These are phyloP conservation scores for Hondaea fermentalgiana DNA, from an alignment of 108 stramenopile genomes.

Conservation along the genomic window DNA sequence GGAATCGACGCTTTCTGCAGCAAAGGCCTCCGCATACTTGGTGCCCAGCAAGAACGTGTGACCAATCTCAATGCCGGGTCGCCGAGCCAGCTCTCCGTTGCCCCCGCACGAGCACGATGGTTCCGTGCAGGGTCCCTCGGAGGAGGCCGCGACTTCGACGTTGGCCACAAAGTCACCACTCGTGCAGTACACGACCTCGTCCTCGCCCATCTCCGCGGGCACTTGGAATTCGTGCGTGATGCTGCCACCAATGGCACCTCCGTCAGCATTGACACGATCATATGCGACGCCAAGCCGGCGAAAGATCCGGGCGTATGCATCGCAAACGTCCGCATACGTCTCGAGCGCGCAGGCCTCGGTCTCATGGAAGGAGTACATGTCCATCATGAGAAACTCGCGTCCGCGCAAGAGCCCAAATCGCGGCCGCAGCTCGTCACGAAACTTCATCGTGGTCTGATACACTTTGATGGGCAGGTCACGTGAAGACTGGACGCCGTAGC, in stretches of 20 bases:
- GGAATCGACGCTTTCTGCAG: not conserved
- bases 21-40: not conserved
- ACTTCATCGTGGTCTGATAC: not conserved
- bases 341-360: not conserved
- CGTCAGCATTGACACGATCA: not conserved
- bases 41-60: not conserved
- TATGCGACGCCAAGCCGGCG: not conserved
- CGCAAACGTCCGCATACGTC: not conserved
- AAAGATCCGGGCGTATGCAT: not conserved
- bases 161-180: not conserved
- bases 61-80: not conserved
- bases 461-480: not conserved
- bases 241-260: not conserved
- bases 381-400: slow-evolving; percentile 8
- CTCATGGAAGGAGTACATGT: slow-evolving; percentile 2
- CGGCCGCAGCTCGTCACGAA: not conserved
- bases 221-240: slow-evolving; percentile 2
- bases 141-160: not conserved
- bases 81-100: not conserved
- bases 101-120: not conserved
- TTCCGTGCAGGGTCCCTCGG: not conserved
- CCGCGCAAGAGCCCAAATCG: slow-evolving; percentile 1
- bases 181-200: not conserved
- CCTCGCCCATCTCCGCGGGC: not conserved
- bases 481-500: not conserved